Conservation (phyloP, 805 yeast genomes). For the Pichia ethanolica region DNA sequence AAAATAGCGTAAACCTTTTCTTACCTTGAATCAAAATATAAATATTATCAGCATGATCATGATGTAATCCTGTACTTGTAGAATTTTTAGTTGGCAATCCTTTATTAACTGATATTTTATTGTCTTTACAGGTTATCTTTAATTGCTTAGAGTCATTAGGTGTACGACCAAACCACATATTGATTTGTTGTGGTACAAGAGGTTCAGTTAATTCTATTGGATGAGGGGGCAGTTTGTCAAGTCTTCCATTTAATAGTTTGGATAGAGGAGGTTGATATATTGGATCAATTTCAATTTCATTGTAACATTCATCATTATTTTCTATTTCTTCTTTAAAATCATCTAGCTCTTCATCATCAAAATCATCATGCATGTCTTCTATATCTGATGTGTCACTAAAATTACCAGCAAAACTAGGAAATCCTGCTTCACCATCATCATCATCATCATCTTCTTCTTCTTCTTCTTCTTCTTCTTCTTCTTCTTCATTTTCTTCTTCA, state of each 20-base stretch:
- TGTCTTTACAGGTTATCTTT: slow-evolving; percentile 12
- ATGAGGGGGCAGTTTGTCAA: slow-evolving; percentile 33
- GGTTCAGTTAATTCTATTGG: slow-evolving; percentile 9
- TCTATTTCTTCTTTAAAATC: slow-evolving; percentile 12
- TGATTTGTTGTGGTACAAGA: slow-evolving; percentile 61
- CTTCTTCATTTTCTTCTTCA: not conserved
- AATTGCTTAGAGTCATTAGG: slow-evolving; percentile 1
- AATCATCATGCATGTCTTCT: slow-evolving; percentile 9
- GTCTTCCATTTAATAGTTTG: slow-evolving; percentile 18
- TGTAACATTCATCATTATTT: slow-evolving; percentile 8
- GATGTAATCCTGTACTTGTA: slow-evolving; percentile 68
- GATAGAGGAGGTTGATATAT: slow-evolving; percentile 41
- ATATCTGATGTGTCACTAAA: not conserved
- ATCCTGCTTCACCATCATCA: slow-evolving; percentile 11
- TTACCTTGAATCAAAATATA: slow-evolving; percentile 54
- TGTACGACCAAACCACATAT: slow-evolving; percentile 58
- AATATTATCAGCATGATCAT: slow-evolving; percentile 73
- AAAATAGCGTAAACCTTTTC: slow-evolving; percentile 59
- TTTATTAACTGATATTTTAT: slow-evolving; percentile 21
- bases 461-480: slow-evolving; percentile 12
- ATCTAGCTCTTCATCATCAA: slow-evolving; percentile 33
- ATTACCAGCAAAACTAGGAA: no score
- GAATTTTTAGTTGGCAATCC: slow-evolving; percentile 49
- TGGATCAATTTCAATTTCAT: slow-evolving; percentile 28
- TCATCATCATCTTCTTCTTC: slow-evolving; percentile 19